Evolutionary conservation across 257 asterid genomes (phyloP).

Genomic region (Solanum chiquidenum): DNA sequence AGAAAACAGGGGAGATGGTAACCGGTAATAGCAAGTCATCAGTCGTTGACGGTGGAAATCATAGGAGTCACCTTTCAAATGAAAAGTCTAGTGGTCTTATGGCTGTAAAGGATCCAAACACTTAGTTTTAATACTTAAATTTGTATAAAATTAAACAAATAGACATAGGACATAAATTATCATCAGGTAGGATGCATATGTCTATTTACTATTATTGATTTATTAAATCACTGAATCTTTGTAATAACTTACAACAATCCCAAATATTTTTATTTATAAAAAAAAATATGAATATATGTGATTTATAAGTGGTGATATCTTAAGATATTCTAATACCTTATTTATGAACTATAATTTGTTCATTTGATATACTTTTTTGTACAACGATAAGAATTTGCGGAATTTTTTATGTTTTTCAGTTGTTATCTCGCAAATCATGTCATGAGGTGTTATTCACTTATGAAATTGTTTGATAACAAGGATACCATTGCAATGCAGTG

Average conservation of each 20-base stretch:
- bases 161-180: too few relatives aligned
- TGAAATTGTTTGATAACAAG: background rate
- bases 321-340: too few relatives aligned
- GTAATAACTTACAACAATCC: too few relatives aligned
- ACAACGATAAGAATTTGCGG: background rate
- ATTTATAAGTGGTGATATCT: too few relatives aligned
- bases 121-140: background rate
- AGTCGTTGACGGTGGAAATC: background rate
- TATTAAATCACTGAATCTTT: too few relatives aligned
- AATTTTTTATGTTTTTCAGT: background rate
- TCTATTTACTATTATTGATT: too few relatives aligned
- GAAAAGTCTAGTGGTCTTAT: background rate
- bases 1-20: background rate
- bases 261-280: too few relatives aligned
- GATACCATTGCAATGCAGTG: background rate
- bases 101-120: background rate
- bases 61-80: background rate
- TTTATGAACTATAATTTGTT: background rate
- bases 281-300: too few relatives aligned
- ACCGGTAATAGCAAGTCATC: background rate
- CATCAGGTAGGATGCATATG: fast-evolving
- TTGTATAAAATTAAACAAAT: too few relatives aligned
- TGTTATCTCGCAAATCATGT: background rate
- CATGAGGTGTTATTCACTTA: background rate
- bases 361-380: background rate